Percentiles rank a stretch among this genome's conserved stretches.
Evolutionary conservation across 495 filamentous ascomycete genomes (phyloP).

Genomic region (Pyrenopolyporus hunteri): DNA sequence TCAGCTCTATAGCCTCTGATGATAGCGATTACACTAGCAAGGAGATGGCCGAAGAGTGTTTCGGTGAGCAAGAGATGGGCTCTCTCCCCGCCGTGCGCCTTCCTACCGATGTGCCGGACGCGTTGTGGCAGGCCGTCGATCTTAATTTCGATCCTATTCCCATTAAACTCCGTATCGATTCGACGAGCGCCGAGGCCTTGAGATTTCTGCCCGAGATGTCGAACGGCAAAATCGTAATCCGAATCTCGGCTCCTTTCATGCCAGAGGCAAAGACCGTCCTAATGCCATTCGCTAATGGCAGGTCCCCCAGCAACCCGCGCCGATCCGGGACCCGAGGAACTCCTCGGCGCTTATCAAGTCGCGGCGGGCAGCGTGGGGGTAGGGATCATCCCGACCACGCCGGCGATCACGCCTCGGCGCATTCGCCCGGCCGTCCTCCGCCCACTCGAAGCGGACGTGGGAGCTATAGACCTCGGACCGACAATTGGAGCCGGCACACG

Average conservation of each 20-base stretch:
- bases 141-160: constrained; percentile 43
- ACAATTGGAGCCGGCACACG: constrained; percentile 29
- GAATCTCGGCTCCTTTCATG: constrained; percentile 54
- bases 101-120: constrained; percentile 63
- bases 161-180: constrained; percentile 45
- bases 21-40: constrained; percentile 54
- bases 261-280: constrained; percentile 46
- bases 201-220: constrained; percentile 47
- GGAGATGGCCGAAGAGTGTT: constrained; percentile 77
- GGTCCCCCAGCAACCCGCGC: constrained; percentile 55
- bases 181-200: constrained; percentile 49
- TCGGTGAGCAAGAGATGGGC: constrained; percentile 82
- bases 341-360: constrained; percentile 33
- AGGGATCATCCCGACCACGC: constrained; percentile 34
- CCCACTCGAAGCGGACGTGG: constrained; percentile 34
- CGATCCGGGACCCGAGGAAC: constrained; percentile 45
- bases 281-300: constrained; percentile 44
- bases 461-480: constrained; percentile 34
- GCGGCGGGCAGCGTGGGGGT: constrained; percentile 38
- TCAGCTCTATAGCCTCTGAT: constrained; percentile 30
- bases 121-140: constrained; percentile 51
- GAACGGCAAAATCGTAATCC: constrained; percentile 49
- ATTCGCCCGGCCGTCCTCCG: constrained; percentile 30
- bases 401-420: constrained; percentile 28
- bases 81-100: constrained; percentile 73